Base-by-base conservation (phyloP, 1,139 yeast genomes). In the Geotrichum histeridarum region DNA sequence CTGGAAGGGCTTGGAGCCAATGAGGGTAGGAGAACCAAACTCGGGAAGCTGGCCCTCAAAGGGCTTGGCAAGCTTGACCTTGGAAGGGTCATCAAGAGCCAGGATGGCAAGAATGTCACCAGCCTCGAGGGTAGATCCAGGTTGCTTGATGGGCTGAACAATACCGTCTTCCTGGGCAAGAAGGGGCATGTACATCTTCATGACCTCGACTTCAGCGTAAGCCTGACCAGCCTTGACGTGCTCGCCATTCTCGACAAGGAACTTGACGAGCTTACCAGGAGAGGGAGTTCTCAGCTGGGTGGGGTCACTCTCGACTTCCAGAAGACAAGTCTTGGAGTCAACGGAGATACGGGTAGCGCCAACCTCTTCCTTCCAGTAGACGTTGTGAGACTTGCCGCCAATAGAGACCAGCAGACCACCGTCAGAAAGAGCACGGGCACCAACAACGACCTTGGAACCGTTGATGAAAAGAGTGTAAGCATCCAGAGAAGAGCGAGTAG, bases 201-300 rank as follows among this genome's bases (percentile, higher is more conserved):
- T 93, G 63, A 93, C 99, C 76, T 93, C 99, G 56, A 93, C 96
- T 75, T 93, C 99, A 47, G 99, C 99, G 67, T 82, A 94, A 47
- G 97, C 83, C 74, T 93, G 96, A 58, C 99, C 99, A 58, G 95
- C 84, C 59, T 74, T 75, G 63, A 93, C 82, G 66, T 91, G 98
- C 62, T 93, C 99, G 62, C 99, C 99, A 64, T 86, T 86, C 68
- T 93, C 98, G 59, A 93, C 95, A 65, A 93, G 78, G 71, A 83
- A 94, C 70, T 89, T 89, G 58, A 91, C 95, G 64, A 93, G 81
- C 74, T 94, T 93, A 78, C 99, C 99, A 54, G 99, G 99, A 45
- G 98, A 91, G 48, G 99, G 99, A 49, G 99, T 89, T 75, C 98
- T 84, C 68, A 94, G 79, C 75, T 94, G 99, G 48, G 99, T 93